These are phyloP conservation scores for Mycosphaerelloides madeirae DNA, from an alignment of 2,329 filamentous ascomycete species.

Conservation along the genomic window DNA sequence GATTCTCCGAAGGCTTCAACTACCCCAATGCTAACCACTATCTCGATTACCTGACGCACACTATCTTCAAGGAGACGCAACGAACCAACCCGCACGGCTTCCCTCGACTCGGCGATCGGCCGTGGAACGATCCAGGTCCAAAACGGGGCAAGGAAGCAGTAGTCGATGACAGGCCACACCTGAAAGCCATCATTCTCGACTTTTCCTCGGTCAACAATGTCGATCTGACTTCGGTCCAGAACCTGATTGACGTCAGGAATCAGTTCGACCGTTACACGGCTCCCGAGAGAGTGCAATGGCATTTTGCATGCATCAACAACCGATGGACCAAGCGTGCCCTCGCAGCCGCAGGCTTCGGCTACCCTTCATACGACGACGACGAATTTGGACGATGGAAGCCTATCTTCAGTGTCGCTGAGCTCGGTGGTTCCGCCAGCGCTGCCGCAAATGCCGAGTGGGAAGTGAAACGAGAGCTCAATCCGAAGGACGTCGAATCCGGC, in stretches of 20 bases:
- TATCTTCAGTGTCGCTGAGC: slow-evolving; percentile 90
- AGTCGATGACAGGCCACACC: slow-evolving; percentile 55
- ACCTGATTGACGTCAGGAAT: slow-evolving; percentile 89
- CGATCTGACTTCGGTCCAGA: slow-evolving; percentile 87
- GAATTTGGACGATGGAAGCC: slow-evolving; percentile 74
- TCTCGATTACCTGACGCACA: slow-evolving; percentile 60
- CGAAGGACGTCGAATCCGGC: slow-evolving; percentile 31
- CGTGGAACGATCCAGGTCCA: slow-evolving; percentile 92
- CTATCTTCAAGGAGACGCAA: slow-evolving; percentile 58
- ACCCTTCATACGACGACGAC: slow-evolving; percentile 53
- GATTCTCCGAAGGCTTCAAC: slow-evolving; percentile 91
- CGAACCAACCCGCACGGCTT: slow-evolving; percentile 69
- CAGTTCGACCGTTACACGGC: slow-evolving; percentile 81
- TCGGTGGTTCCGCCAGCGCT: slow-evolving; percentile 66
- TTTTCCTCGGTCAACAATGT: slow-evolving; percentile 92
- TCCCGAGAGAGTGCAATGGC: slow-evolving; percentile 85
- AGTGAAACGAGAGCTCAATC: slow-evolving; percentile 49
- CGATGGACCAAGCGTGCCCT: slow-evolving; percentile 91
- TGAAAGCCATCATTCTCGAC: slow-evolving; percentile 89
- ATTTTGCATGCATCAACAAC: slow-evolving; percentile 90
- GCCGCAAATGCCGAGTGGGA: slow-evolving; percentile 62
- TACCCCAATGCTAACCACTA: slow-evolving; percentile 92
- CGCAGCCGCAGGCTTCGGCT: slow-evolving; percentile 81
- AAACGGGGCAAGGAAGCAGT: slow-evolving; percentile 48
- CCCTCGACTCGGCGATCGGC: slow-evolving; percentile 60